Conservation (phyloP, 2,329 filamentous ascomycete genomes). For the Trichoderma citrinoviride region DNA sequence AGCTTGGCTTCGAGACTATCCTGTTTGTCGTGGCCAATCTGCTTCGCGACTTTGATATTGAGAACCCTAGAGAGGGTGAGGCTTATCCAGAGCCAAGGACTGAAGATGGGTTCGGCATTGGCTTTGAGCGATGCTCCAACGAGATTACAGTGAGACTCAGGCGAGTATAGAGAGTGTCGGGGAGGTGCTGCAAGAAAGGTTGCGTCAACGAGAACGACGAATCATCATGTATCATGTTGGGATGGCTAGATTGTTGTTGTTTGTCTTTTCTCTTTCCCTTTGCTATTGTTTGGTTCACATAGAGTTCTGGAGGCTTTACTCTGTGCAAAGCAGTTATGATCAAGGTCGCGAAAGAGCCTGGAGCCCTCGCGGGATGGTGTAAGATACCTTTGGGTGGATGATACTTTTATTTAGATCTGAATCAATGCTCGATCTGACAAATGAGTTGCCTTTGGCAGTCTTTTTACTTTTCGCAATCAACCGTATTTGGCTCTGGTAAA, state of each 20-base stretch:
- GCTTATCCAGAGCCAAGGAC: conserved; percentile 28
- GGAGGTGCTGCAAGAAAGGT: too few relatives aligned
- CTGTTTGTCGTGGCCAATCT: conserved; percentile 30
- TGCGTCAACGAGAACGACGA: not conserved
- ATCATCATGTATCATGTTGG: not conserved
- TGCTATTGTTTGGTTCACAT: not conserved
- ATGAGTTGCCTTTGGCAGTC: not conserved
- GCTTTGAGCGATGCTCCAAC: conserved; percentile 32
- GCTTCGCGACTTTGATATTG: conserved; percentile 32
- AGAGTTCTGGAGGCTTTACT: not conserved
- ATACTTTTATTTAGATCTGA: not conserved
- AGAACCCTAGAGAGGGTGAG: conserved; percentile 17
- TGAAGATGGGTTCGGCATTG: conserved; percentile 31
- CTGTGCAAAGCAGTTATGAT: not conserved
- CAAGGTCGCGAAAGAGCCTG: not conserved
- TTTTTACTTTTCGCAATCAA: not conserved
- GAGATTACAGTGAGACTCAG: conserved; percentile 31
- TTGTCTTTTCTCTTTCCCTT: not conserved
- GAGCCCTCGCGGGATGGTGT: conserved; percentile 3
- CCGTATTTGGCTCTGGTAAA: too few relatives aligned
- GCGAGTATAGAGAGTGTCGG: not conserved
- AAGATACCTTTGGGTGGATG: not conserved
- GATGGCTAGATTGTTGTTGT: not conserved
- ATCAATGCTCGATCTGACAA: not conserved
- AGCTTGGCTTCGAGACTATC: conserved; percentile 33